Evolutionary conservation across 495 filamentous ascomycete species (phyloP).

Genomic region (Chaetomium cochliodes): DNA sequence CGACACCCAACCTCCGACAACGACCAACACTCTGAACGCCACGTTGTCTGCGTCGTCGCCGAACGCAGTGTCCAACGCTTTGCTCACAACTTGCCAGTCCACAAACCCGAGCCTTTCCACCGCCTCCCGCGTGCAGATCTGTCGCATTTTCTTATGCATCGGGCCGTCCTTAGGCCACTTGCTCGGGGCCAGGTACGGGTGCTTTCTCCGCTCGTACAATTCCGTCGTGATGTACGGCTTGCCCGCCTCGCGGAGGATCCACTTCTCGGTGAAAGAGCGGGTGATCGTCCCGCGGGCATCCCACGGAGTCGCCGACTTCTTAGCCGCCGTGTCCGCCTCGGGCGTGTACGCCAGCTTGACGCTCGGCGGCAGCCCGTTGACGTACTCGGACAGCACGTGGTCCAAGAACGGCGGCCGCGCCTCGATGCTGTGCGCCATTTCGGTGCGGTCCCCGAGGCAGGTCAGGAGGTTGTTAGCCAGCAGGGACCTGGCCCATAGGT

Average conservation of each 20-base stretch:
- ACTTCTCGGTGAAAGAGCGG: slow-evolving; percentile 43
- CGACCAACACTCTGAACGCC: slow-evolving; percentile 18
- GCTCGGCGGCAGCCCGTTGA: slow-evolving; percentile 48
- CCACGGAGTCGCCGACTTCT: slow-evolving; percentile 3
- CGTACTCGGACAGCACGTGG: slow-evolving; percentile 51
- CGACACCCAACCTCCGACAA: slow-evolving; percentile 17
- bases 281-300: background rate
- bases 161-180: slow-evolving; percentile 34
- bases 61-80: slow-evolving; percentile 37
- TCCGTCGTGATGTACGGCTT: slow-evolving; percentile 53
- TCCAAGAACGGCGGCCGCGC: slow-evolving; percentile 52
- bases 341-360: slow-evolving; percentile 46
- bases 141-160: slow-evolving; percentile 36
- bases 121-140: slow-evolving; percentile 41
- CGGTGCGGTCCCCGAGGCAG: slow-evolving; percentile 49
- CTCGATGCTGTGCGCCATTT: slow-evolving; percentile 54
- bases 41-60: slow-evolving; percentile 18
- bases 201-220: slow-evolving; percentile 48
- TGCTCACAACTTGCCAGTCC: slow-evolving; percentile 32
- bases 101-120: slow-evolving; percentile 49
- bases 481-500: slow-evolving; percentile 42
- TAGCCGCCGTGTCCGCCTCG: background rate
- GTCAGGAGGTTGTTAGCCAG: slow-evolving; percentile 48
- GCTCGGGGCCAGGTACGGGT: slow-evolving; percentile 44
- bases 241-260: slow-evolving; percentile 50